phyloP scores from a whole-genome alignment of 1,284 basidiomycete species.

The Pholiota adiposa region DNA sequence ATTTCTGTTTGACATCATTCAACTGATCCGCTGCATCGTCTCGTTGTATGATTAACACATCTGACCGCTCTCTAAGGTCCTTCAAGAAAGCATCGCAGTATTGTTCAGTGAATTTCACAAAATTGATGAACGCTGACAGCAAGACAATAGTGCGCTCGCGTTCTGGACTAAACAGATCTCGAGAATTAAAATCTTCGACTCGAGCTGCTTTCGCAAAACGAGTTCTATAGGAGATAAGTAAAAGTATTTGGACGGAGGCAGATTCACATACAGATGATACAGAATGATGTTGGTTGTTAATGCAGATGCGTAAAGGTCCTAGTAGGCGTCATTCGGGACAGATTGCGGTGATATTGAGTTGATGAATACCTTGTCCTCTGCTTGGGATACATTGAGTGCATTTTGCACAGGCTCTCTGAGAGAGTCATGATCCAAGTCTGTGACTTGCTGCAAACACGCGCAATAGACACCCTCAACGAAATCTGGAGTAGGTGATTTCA shows the following conservation, averaged over 20 bases:
- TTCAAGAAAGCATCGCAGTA: constrained; percentile 61
- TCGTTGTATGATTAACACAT: constrained; percentile 59
- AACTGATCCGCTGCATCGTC: constrained; percentile 57
- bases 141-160: constrained; percentile 71
- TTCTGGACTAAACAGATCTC: constrained; percentile 77
- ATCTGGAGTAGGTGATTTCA: constrained; percentile 69
- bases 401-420: constrained; percentile 64
- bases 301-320: constrained; percentile 69
- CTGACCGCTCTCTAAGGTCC: constrained; percentile 62
- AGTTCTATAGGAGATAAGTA: constrained; percentile 42
- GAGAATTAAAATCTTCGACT: constrained; percentile 76
- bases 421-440: constrained; percentile 61
- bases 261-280: constrained; percentile 59
- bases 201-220: constrained; percentile 76
- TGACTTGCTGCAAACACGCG: constrained; percentile 73
- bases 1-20: constrained; percentile 53
- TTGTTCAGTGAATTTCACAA: constrained; percentile 87
- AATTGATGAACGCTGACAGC: constrained; percentile 90
- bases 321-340: neutral
- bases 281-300: constrained; percentile 66
- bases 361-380: constrained; percentile 53
- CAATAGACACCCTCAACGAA: constrained; percentile 73
- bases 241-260: constrained; percentile 3
- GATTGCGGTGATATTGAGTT: neutral
- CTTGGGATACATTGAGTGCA: constrained; percentile 54